A percentile compares a stretch with the other conserved stretches of the same genome.
These are phyloP conservation scores for Aspergillus ibericus DNA, from an alignment of 2,329 filamentous ascomycete genomes.

Conservation along the genomic window DNA sequence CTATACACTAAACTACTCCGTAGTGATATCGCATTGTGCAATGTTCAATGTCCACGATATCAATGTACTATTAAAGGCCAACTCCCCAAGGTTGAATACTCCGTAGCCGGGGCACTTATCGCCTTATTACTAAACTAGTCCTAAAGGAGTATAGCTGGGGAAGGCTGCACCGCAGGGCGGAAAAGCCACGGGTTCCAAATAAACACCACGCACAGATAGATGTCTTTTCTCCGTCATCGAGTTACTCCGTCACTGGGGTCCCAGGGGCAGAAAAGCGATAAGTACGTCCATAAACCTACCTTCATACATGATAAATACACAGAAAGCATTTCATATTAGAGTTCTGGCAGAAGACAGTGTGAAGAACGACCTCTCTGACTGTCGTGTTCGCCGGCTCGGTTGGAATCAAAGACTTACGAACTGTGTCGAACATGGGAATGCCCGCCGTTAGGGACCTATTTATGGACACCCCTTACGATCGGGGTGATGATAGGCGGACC, in stretches of 20 bases:
- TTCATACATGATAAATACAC: neutral
- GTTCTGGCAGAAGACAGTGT: neutral
- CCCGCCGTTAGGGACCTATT: neutral
- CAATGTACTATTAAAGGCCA: neutral
- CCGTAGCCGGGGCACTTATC: neutral
- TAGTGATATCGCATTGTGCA: neutral
- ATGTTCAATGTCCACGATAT: neutral
- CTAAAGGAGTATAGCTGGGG: neutral
- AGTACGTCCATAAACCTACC: neutral
- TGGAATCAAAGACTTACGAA: neutral
- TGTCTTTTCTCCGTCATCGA: neutral
- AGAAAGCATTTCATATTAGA: neutral
- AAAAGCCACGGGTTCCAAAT: neutral
- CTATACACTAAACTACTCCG: no score
- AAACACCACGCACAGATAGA: neutral
- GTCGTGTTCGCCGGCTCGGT: neutral
- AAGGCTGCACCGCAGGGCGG: neutral
- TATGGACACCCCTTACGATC: slow-evolving; percentile 1
- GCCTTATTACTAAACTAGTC: neutral
- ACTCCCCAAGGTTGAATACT: neutral
- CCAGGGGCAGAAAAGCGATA: neutral
- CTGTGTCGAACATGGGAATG: neutral
- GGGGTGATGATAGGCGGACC: neutral
- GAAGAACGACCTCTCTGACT: neutral
- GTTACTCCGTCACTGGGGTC: neutral